Base-by-base conservation (phyloP, 2,329 filamentous ascomycete genomes). In the Nannizzia gypsea region DNA sequence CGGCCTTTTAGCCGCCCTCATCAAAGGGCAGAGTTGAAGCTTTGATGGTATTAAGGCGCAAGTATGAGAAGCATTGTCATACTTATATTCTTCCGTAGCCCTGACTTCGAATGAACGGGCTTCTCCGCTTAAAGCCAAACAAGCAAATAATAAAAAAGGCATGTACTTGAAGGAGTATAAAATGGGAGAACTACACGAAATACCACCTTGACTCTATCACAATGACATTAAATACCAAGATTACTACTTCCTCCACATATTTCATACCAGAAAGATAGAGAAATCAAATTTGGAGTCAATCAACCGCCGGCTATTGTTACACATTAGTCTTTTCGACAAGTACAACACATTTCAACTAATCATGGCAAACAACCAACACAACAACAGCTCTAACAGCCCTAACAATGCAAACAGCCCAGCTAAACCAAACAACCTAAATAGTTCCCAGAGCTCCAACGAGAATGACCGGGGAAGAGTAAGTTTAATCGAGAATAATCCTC, bases 391-490 rank as follows among this genome's bases (percentile, higher is more conserved):
- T 17, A 17, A 54, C 34, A 54, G 3, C n/a, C 15, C 50, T 17
- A 34, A 34, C 26, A 6, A 24, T n/a, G n/a, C n/a, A n/a, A n/a
- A n/a, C n/a, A n/a, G n/a, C n/a, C n/a, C n/a, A n/a, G n/a, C n/a
- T n/a, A n/a, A n/a, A n/a, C n/a, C n/a, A n/a, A n/a, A n/a, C n/a
- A n/a, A n/a, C n/a, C n/a, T n/a, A n/a, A n/a, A n/a, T n/a, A n/a
- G n/a, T n/a, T n/a, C n/a, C n/a, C n/a, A n/a, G n/a, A n/a, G 3
- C n/a, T n/a, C 50, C n/a, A 34, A 34, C 26, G 15, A 24, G 34
- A 11, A 61, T 57, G 34, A 24, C 5, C 59, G 61, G 11, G 61
- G 57, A 55, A 52, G 61, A 34, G 61, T 63, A 24, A 58, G 57
- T n/a, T 3, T 56, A 13, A 26, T 42, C n/a, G n/a, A n/a, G n/a